Evolutionary conservation across 768 basidiomycete genomes (phyloP), one percentile per base, ranked within the genome.

Genomic region (Phylloporus rhodoxanthus): DNA sequence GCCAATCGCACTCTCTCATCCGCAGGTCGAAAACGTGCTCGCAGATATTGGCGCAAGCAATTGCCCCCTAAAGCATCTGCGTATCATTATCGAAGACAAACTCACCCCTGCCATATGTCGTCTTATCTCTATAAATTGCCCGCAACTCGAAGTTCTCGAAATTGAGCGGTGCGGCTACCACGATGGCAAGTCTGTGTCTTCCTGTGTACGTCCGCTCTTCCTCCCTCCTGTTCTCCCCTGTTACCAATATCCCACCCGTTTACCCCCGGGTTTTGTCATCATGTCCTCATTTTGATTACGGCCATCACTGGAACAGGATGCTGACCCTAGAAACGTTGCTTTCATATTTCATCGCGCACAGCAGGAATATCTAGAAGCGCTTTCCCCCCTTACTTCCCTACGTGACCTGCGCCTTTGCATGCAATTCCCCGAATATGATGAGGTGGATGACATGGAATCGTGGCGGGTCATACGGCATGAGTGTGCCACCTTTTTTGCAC

Each of bases 121-220:
- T 19, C 46, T 53, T 37, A 67, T 68, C n/a, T 21, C 68, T 30
- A 45, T 52, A 30, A 54, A 64, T 25, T 64, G 66, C 20, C 68
- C 68, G 14, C 60, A 60, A 30, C 52, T 68, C 17, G 68, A 68
- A 54, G 34, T 56, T 25, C 63, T 68, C 43, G 67, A 68, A 36
- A 69, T 68, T 6, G 67, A 68, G 48, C 61, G 65, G 41, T 68
- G 67, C 47, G 67, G 67, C 4, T 68, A 68, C 60, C 67, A 68
- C 53, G 67, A 68, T 53, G 67, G 67, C 39, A 70, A 69, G 56
- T 63, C 69, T 11, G 57, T 68, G 47, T 67, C 65, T 57, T 62
- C 62, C 43, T 62, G 51, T 66, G 67, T 68, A 61, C 52, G 67
- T 67, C 52, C 63, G 32, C 57, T 43, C 49, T 58, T 54, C 28